phyloP scores from a whole-genome alignment of 2,329 filamentous ascomycete species.

The Ramularia endophylla region DNA sequence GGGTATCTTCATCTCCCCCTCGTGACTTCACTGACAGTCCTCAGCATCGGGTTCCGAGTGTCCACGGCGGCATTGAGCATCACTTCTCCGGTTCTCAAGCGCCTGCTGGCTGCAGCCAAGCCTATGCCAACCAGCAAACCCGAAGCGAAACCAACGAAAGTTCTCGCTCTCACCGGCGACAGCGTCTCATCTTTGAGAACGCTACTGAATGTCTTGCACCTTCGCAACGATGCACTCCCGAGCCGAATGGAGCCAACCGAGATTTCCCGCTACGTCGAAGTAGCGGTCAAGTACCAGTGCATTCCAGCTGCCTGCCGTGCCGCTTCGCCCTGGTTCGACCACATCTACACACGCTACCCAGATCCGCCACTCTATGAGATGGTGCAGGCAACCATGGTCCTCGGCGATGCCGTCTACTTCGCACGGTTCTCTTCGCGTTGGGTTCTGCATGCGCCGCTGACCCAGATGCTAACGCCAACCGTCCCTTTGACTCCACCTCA shows the following conservation, averaged over 20 bases:
- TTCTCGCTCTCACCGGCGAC: slow-evolving; percentile 19
- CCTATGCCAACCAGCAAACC: slow-evolving; percentile 1
- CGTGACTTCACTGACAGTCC: background rate
- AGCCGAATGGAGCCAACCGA: slow-evolving; percentile 15
- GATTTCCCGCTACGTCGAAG: slow-evolving; percentile 19
- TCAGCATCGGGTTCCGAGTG: slow-evolving; percentile 18
- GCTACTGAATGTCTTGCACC: slow-evolving; percentile 24
- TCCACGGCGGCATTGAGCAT: slow-evolving; percentile 19
- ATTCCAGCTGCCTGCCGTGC: slow-evolving; percentile 19
- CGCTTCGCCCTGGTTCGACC: slow-evolving; percentile 24
- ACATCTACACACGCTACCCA: slow-evolving; percentile 16
- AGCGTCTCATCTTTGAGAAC: slow-evolving; percentile 22
- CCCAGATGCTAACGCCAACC: background rate
- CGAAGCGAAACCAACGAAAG: slow-evolving; percentile 1
- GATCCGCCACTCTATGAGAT: slow-evolving; percentile 13
- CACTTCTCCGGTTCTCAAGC: slow-evolving; percentile 20
- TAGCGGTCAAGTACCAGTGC: slow-evolving; percentile 22
- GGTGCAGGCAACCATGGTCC: slow-evolving; percentile 21
- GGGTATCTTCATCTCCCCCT: background rate
- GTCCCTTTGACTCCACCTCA: slow-evolving; percentile 4
- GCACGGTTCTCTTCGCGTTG: slow-evolving; percentile 24
- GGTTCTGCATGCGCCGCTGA: slow-evolving; percentile 12
- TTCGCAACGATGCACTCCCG: slow-evolving; percentile 24
- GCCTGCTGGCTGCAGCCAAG: slow-evolving; percentile 6
- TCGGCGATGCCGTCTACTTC: slow-evolving; percentile 27